Base-by-base conservation (phyloP, 257 asterid species). In the Forsythia suspensa region DNA sequence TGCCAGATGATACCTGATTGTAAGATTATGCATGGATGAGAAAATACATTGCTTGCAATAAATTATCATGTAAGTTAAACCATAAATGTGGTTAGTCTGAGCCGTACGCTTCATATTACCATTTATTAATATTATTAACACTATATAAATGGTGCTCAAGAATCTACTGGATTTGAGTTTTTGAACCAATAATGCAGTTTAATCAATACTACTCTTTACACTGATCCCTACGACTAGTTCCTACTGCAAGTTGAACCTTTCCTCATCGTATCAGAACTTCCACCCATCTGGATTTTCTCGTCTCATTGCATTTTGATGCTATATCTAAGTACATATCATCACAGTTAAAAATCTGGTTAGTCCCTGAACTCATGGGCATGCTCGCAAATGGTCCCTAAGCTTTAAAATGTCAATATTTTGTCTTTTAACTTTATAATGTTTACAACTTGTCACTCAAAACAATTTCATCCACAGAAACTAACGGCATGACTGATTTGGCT, bases 1-100 rank as follows among this genome's bases (percentile, higher is more conserved):
- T 90, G 75, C 94, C 96, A 38, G 97, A 82, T 79, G 98, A 87
- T 74, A 79, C 93, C 98, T 95, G 89, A 70, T 24, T 72, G 79
- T 52, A 69, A 57, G 75, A 77, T 42, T 38, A 42, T 69, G 41
- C 16, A 76, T 15, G 68, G 43, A 73, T 40, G 42, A 79, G 86
- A 70, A 73, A 76, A 43, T 18, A 16, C 44, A 78, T 21, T 57
- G 38, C 72, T 39, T 38, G 15, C 70, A 55, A 37, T 4, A 71
- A 51, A 76, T 63, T 67, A 67, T 61, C 40, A 72, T 40, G 24
- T 70, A 43, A 55, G 67, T n/a, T 72, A 52, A 1, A 29, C 34
- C 34, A 29, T 29, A 29, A 46, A 76, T 51, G 71, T 12, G 5
- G 46, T 29, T 51, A 36, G 37, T 48, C 46, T 55, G 34, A 29